A percentile compares a stretch with the other conserved stretches of the same genome.
Evolutionary conservation across 2,329 filamentous ascomycete genomes (phyloP).

Genomic region (Exserohilum turcica): DNA sequence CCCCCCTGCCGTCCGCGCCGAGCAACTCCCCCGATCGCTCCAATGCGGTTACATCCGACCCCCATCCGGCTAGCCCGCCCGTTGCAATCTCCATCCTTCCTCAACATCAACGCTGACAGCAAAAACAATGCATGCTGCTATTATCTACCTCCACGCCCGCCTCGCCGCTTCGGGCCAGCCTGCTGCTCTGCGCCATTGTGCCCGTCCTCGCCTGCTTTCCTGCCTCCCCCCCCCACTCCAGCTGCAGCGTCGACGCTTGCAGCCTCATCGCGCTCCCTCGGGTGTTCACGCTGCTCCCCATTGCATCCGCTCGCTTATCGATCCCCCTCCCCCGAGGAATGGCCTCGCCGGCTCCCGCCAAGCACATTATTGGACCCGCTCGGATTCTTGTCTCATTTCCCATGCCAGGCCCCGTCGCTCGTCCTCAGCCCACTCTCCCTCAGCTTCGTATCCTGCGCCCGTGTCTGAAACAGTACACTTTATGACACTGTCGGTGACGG

Average conservation of each 20-base stretch:
- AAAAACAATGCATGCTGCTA: slow-evolving; percentile 2
- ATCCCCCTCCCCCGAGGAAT: slow-evolving; percentile 5
- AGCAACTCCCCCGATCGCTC: slow-evolving; percentile 10
- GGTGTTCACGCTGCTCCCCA: background rate
- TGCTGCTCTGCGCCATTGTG: background rate
- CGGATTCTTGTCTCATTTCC: slow-evolving; percentile 20
- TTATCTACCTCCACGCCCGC: slow-evolving; percentile 1
- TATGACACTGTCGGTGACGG: slow-evolving; percentile 4
- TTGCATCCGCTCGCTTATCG: slow-evolving; percentile 17
- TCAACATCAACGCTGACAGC: slow-evolving; percentile 9
- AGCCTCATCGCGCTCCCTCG: slow-evolving; percentile 2
- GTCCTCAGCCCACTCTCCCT: background rate
- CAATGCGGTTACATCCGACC: slow-evolving; percentile 14
- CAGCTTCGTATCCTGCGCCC: slow-evolving; percentile 3
- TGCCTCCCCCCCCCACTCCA: background rate
- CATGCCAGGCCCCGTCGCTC: background rate
- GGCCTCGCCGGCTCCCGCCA: slow-evolving; percentile 19
- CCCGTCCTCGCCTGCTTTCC: slow-evolving; percentile 5
- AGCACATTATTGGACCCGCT: slow-evolving; percentile 15
- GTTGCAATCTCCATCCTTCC: slow-evolving; percentile 10
- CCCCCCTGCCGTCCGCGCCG: slow-evolving; percentile 7
- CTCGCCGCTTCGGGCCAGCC: background rate
- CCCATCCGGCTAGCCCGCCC: slow-evolving; percentile 11
- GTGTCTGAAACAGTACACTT: background rate
- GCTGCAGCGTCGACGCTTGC: background rate